Conservation (phyloP, 805 yeast species). For the Wickerhamomyces ciferrii region DNA sequence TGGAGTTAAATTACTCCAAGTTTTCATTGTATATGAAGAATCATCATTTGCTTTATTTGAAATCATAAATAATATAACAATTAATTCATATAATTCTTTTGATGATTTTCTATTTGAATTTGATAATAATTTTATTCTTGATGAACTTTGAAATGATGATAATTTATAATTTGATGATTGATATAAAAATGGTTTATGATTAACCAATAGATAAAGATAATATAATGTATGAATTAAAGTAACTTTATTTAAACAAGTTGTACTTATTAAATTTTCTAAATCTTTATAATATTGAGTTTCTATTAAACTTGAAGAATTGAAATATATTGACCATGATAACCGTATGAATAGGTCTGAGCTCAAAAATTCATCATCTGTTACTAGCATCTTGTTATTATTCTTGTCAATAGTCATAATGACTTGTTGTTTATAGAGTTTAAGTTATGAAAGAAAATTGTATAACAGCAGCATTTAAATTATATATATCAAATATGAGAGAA, state of each 20-base stretch:
- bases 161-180: neutral
- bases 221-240: slow-evolving; percentile 15
- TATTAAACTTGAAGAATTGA: neutral
- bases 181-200: slow-evolving; percentile 9
- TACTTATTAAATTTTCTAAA: slow-evolving; percentile 7
- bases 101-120: slow-evolving; percentile 1
- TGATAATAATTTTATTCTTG: slow-evolving; percentile 9
- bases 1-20: slow-evolving; percentile 34
- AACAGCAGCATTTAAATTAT: neutral
- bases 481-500: neutral
- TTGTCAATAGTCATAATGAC: too few relatives aligned
- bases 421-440: neutral
- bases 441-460: neutral
- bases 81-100: slow-evolving; percentile 10
- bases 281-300: slow-evolving; percentile 4
- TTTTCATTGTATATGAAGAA: slow-evolving; percentile 43
- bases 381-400: neutral
- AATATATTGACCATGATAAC: neutral
- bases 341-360: neutral
- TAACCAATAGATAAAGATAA: slow-evolving; percentile 11
- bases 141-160: neutral
- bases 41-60: slow-evolving; percentile 44
- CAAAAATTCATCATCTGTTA: neutral
- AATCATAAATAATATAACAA: slow-evolving; percentile 28
- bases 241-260: slow-evolving; percentile 14